Base-by-base conservation (phyloP, 2,329 filamentous ascomycete species). In the Diplodia scrobiculata region DNA sequence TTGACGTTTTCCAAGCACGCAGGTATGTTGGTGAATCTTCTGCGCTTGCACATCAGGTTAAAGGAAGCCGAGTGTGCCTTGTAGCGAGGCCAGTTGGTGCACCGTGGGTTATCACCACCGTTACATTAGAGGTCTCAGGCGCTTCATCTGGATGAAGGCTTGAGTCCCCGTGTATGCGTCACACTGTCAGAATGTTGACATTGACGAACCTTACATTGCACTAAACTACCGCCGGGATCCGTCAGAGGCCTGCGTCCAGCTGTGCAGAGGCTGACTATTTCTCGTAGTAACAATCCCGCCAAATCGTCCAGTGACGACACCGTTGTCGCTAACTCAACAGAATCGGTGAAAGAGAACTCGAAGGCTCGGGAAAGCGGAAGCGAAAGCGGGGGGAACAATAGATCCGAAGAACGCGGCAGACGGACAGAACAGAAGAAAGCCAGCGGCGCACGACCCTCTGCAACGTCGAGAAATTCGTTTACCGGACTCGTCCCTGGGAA, bases 401-500 rank as follows among this genome's bases (percentile, higher is more conserved):
- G 83, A 69, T 82, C 80, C 67, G 82, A 84, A 71, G 75, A 67
- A 13, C 48, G 48, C 50, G 75, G 73, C 17, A 72, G 73, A 17
- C 76, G 65, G 78, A 78, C 82, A 55, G 73, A 78, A 7, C 78
- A 80, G 27, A 80, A 76, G 60, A 73, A 76, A 67, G 78, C 74
- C 21, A 55, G 36, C 51, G 36, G 51, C 29, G 41, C 58, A 4
- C 41, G 58, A 11, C 58, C 58, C 27, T 54, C 51, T n/a, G 50
- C 50, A 14, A 32, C 50, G n/a, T 73, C 87, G 77, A 81, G 91
- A 69, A 82, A 90, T 68, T 91, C 91, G 9, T 87, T 88, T 59
- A 85, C 89, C 41, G 89, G 88, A 68, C 84, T 91, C 48, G 81
- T 81, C 62, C 79, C 80, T 65, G 80, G 83, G 66, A 91, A 92